These are phyloP conservation scores for Discostella pseudostelligera DNA, from an alignment of 108 stramenopile genomes.

Conservation along the genomic window DNA sequence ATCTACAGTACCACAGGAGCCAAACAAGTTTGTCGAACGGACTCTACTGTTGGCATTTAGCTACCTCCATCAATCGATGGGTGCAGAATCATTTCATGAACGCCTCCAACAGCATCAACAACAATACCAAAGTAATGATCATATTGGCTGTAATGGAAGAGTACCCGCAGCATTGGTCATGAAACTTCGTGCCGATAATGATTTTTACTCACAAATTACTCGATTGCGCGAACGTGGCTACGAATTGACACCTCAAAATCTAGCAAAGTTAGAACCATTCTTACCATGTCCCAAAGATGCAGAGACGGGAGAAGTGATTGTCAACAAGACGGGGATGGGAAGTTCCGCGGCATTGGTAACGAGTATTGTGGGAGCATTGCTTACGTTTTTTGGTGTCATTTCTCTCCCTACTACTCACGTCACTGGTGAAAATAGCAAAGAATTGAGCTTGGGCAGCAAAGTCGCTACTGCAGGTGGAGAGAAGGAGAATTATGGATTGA, in stretches of 20 bases:
- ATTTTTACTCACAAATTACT: conserved; percentile 91
- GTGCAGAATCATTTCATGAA: conserved; percentile 22
- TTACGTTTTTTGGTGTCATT: conserved; percentile 42
- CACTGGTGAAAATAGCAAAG: background rate
- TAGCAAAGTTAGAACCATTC: conserved; percentile 71
- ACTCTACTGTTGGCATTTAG: conserved; percentile 68
- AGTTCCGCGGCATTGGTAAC: conserved; percentile 90
- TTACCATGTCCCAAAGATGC: conserved; percentile 69
- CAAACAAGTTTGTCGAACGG: conserved; percentile 83
- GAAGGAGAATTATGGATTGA: conserved; percentile 23
- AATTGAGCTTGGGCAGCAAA: background rate
- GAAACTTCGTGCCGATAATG: conserved; percentile 92
- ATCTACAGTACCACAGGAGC: conserved; percentile 9
- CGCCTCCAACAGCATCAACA: conserved; percentile 18
- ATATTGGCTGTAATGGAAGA: background rate
- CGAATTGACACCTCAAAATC: conserved; percentile 60
- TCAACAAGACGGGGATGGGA: conserved; percentile 94
- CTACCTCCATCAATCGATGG: conserved; percentile 49
- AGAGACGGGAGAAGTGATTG: conserved; percentile 46
- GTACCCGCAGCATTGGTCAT: conserved; percentile 52
- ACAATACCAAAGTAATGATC: background rate
- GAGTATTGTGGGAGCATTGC: conserved; percentile 81
- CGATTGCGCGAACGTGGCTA: conserved; percentile 53
- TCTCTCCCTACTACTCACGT: conserved; percentile 5
- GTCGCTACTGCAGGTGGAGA: background rate